phyloP scores from a whole-genome alignment of 2,329 filamentous ascomycete genomes.

The Cyanodermella asteris region DNA sequence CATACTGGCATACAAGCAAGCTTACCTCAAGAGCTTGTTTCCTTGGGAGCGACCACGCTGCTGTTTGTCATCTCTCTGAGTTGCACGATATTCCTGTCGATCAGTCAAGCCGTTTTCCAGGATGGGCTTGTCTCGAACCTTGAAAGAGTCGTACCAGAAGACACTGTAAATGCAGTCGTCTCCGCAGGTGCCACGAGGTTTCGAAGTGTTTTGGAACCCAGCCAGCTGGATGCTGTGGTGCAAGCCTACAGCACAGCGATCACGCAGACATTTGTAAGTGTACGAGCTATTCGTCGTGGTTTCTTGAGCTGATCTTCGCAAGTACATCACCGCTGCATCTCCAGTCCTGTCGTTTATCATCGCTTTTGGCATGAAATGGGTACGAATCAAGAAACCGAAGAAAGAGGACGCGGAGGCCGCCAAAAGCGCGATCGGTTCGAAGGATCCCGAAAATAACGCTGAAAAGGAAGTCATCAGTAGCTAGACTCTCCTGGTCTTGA shows the following conservation, averaged over 20 bases:
- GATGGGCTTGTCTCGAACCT: slow-evolving; percentile 17
- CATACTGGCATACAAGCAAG: slow-evolving; percentile 15
- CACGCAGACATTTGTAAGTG: slow-evolving; percentile 17
- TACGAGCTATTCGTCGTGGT: too few species aligned
- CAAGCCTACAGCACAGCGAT: slow-evolving; percentile 20
- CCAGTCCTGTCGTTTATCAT: too few species aligned
- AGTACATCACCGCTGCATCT: too few species aligned
- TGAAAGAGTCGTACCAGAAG: slow-evolving; percentile 10
- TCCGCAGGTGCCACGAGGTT: slow-evolving; percentile 22
- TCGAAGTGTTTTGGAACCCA: slow-evolving; percentile 12
- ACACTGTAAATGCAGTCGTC: slow-evolving; percentile 16
- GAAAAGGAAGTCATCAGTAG: too few species aligned
- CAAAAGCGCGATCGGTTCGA: too few species aligned
- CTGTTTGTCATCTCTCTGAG: slow-evolving; percentile 15
- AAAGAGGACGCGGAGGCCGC: too few species aligned
- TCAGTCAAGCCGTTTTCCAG: slow-evolving; percentile 13
- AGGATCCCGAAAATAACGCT: too few species aligned
- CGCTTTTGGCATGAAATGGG: too few species aligned
- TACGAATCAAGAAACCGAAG: too few species aligned
- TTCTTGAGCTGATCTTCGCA: too few species aligned
- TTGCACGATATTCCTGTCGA: slow-evolving; percentile 12
- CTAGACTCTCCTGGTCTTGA: too few species aligned
- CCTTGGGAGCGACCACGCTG: slow-evolving; percentile 13
- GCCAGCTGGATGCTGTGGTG: slow-evolving; percentile 17
- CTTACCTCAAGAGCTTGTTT: slow-evolving; percentile 11